phyloP scores from a whole-genome alignment of 2,329 filamentous ascomycete genomes.

The Fusarium solani-melongenae region DNA sequence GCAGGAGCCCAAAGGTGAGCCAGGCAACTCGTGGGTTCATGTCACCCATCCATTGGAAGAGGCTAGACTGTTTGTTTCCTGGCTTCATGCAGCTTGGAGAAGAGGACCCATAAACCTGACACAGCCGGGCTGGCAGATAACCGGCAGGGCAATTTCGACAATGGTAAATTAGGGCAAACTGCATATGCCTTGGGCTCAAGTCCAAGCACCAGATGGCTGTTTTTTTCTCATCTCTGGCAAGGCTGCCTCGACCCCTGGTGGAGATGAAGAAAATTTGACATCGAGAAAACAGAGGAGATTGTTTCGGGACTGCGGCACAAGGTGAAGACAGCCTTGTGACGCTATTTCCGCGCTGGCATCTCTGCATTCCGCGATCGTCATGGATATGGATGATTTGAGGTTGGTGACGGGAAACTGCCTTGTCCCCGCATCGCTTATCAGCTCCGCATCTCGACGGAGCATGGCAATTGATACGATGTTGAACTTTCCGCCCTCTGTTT shows the following conservation, averaged over 20 bases:
- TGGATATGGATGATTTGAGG: neutral
- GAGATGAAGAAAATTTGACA: neutral
- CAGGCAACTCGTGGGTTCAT: neutral
- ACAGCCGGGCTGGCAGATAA: conserved; percentile 7
- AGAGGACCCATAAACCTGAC: conserved; percentile 18
- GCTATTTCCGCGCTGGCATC: neutral
- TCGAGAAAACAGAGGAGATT: neutral
- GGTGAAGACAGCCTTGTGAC: neutral
- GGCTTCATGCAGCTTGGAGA: neutral
- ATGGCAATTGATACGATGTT: neutral
- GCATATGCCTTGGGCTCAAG: neutral
- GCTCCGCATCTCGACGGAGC: neutral
- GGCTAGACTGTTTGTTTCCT: neutral
- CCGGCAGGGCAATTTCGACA: neutral
- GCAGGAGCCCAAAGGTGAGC: neutral
- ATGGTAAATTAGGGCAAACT: neutral
- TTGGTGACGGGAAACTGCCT: neutral
- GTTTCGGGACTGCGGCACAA: neutral
- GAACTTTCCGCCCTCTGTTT: neutral
- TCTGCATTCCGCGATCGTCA: neutral
- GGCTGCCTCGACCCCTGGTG: neutral
- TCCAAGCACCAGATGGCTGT: conserved; percentile 8
- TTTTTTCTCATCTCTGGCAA: neutral
- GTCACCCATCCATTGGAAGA: neutral
- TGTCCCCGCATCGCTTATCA: neutral